A percentile compares a stretch with the other conserved stretches of the same genome.
These are phyloP conservation scores for Porphyrellus cyaneotinctus DNA, from an alignment of 768 basidiomycete species.

Conservation along the genomic window DNA sequence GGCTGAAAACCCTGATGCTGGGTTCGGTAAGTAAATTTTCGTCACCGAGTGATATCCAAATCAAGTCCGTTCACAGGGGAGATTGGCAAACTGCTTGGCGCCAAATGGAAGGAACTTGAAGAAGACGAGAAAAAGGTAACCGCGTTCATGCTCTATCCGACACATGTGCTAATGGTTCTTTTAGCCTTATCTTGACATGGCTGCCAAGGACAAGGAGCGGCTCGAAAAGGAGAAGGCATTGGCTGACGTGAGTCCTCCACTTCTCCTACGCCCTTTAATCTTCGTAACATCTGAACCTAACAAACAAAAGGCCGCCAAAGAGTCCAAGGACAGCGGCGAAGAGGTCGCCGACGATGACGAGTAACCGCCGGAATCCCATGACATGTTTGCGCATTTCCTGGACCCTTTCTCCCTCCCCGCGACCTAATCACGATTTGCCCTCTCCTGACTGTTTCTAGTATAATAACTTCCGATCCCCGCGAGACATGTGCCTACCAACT, in stretches of 20 bases:
- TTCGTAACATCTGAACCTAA: neutral
- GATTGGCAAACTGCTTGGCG: slow-evolving; percentile 90
- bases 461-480: slow-evolving; percentile 15
- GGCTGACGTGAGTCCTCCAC: slow-evolving; percentile 33
- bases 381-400: slow-evolving; percentile 17
- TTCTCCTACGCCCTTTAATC: neutral
- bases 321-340: slow-evolving; percentile 38
- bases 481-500: slow-evolving; percentile 30
- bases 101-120: slow-evolving; percentile 94
- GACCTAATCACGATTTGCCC: slow-evolving; percentile 19
- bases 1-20: slow-evolving; percentile 90
- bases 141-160: neutral
- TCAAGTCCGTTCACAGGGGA: slow-evolving; percentile 52
- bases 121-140: slow-evolving; percentile 88
- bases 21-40: slow-evolving; percentile 62
- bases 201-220: slow-evolving; percentile 80
- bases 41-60: neutral
- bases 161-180: slow-evolving; percentile 8
- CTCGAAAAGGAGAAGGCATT: slow-evolving; percentile 76
- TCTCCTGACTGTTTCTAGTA: slow-evolving; percentile 15
- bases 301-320: slow-evolving; percentile 22
- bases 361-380: slow-evolving; percentile 16
- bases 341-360: slow-evolving; percentile 38
- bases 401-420: slow-evolving; percentile 7
- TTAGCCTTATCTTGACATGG: slow-evolving; percentile 86